A percentile compares a stretch with the other conserved stretches of the same genome.
These are phyloP conservation scores for Dacryopinax spathularia DNA, from an alignment of 768 basidiomycete genomes.

Conservation along the genomic window DNA sequence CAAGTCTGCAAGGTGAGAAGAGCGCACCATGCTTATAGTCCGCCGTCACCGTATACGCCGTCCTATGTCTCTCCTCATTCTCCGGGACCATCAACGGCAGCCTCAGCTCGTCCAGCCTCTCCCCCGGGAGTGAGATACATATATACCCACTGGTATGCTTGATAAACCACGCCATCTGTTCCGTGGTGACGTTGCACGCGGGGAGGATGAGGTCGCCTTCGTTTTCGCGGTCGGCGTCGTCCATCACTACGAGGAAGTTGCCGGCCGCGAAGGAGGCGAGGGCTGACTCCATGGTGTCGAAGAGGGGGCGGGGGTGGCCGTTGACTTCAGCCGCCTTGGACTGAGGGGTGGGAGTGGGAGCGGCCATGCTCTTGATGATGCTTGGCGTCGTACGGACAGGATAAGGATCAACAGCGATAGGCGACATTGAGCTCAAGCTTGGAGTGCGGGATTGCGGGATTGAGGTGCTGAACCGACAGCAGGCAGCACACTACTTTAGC, in stretches of 20 bases:
- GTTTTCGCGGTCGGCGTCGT: constrained; percentile 90
- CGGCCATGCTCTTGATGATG: not conserved
- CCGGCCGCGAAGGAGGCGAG: constrained; percentile 60
- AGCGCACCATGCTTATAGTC: constrained; percentile 75
- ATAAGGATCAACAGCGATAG: not conserved
- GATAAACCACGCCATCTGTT: constrained; percentile 99
- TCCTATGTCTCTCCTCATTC: constrained; percentile 81
- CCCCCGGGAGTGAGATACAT: constrained; percentile 67
- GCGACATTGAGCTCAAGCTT: not conserved
- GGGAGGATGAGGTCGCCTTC: constrained; percentile 94
- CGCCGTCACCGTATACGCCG: constrained; percentile 91
- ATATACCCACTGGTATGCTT: constrained; percentile 92
- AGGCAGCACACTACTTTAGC: not conserved
- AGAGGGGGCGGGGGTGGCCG: constrained; percentile 24
- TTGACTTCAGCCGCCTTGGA: no score
- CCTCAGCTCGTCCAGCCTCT: constrained; percentile 59
- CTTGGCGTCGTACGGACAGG: not conserved
- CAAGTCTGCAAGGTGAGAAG: not conserved
- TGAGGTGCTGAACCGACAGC: not conserved
- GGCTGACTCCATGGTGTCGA: constrained; percentile 72
- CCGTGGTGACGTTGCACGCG: constrained; percentile 67
- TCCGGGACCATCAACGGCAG: constrained; percentile 89
- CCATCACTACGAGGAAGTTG: constrained; percentile 93
- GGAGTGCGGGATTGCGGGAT: not conserved
- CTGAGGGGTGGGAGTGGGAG: not conserved